These are phyloP conservation scores for Sordaria brevicollis DNA, from an alignment of 495 filamentous ascomycete genomes.

Conservation along the genomic window DNA sequence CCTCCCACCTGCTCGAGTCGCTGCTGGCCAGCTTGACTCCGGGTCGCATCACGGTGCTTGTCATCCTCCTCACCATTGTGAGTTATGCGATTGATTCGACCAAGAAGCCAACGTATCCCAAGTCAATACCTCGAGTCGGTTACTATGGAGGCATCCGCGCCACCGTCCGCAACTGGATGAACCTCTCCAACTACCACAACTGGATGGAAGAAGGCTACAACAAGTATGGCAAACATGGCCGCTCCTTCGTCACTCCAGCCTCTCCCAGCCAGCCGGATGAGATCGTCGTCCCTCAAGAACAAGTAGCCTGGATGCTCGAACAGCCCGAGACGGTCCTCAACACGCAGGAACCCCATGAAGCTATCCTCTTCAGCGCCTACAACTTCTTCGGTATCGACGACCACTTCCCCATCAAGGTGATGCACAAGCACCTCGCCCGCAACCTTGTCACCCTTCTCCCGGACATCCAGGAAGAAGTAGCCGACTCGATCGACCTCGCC, in stretches of 20 bases:
- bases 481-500: conserved; percentile 15
- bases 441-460: conserved; percentile 23
- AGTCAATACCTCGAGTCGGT: conserved; percentile 22
- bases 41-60: conserved; percentile 6
- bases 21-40: conserved; percentile 12
- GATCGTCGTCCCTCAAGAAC: conserved; percentile 24
- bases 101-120: conserved; percentile 21
- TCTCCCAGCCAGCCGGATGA: conserved; percentile 21
- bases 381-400: conserved; percentile 23
- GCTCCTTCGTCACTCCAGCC: conserved; percentile 21
- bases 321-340: conserved; percentile 23
- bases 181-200: conserved; percentile 13
- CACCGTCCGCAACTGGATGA: conserved; percentile 21
- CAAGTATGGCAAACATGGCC: conserved; percentile 25
- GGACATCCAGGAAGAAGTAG: conserved; percentile 21
- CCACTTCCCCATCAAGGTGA: conserved; percentile 19
- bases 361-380: conserved; percentile 20
- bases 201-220: conserved; percentile 27
- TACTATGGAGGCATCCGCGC: conserved; percentile 16
- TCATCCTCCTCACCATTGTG: conserved; percentile 16
- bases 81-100: conserved; percentile 25
- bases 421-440: conserved; percentile 27
- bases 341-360: conserved; percentile 19
- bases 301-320: conserved; percentile 27
- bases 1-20: conserved; percentile 17